Evolutionary conservation across 2,329 filamentous ascomycete species (phyloP).

Genomic region (Apiospora kogelbergensis): DNA sequence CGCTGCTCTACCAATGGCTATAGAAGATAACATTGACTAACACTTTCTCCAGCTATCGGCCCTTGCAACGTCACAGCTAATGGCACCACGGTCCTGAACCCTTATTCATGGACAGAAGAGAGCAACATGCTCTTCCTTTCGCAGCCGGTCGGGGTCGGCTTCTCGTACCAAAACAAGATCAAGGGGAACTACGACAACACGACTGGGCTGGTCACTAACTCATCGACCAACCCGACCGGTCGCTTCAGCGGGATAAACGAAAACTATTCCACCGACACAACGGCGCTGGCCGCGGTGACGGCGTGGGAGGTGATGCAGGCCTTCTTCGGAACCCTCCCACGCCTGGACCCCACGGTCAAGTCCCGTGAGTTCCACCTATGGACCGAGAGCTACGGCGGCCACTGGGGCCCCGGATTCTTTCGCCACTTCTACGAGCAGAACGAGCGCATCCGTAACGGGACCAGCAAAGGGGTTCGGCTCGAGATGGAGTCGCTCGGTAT

Average conservation of each 20-base stretch:
- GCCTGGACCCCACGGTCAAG: slow-evolving; percentile 36
- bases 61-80: slow-evolving; percentile 41
- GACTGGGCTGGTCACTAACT: slow-evolving; percentile 25
- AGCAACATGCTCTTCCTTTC: slow-evolving; percentile 62
- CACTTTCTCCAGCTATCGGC: slow-evolving; percentile 27
- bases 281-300: slow-evolving; percentile 44
- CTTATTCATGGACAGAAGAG: slow-evolving; percentile 59
- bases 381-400: slow-evolving; percentile 21
- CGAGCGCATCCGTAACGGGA: background rate
- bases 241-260: slow-evolving; percentile 28
- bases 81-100: slow-evolving; percentile 49
- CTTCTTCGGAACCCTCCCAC: slow-evolving; percentile 26
- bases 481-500: slow-evolving; percentile 66
- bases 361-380: slow-evolving; percentile 56
- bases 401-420: slow-evolving; percentile 16
- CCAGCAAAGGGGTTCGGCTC: slow-evolving; percentile 28
- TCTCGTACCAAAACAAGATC: slow-evolving; percentile 44
- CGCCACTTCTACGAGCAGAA: slow-evolving; percentile 12
- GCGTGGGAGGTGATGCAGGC: slow-evolving; percentile 63
- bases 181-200: slow-evolving; percentile 25
- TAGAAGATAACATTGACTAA: background rate
- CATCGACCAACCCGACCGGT: slow-evolving; percentile 25
- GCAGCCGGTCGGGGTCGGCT: slow-evolving; percentile 59
- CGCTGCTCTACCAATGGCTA: too few relatives aligned
- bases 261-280: slow-evolving; percentile 26